Evolutionary conservation across 2,329 filamentous ascomycete species (phyloP), one percentile per base, ranked within the genome.

Genomic region (Cladorrhinum sp.): DNA sequence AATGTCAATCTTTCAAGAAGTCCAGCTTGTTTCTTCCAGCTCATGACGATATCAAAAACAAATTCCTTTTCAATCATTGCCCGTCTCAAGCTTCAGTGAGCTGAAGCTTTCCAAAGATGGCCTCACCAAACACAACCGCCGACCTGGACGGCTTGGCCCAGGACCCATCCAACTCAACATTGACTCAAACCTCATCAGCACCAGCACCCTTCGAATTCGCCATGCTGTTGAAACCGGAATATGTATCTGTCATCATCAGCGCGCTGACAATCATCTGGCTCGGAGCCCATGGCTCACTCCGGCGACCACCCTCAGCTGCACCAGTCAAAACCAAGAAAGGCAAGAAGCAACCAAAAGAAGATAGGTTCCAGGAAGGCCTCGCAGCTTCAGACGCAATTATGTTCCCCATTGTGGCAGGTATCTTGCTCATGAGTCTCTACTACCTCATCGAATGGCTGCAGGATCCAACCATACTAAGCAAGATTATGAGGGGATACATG

Each of bases 381-480:
- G 81, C 86, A 8, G 86, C 90, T 1, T 87, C 84, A 0, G 93
- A 98, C 74, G 93, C 92, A 52, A 84, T 98, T 66, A 74, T 96
- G 68, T 90, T 97, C 64, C 95, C 93, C 1, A 67, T 97, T 29
- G 79, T 92, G 58, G 93, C 92, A 5, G 91, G 87, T 1, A 70
- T 79, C 9, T 85, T 88, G 1, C 83, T 98, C 8, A 81, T 74
- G 48, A 86, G 86, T 4, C 80, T 98, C 12, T 98, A 98, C 77
- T 88, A 93, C 68, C 79, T 96, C 62, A 92, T 98, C 71, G 92
- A 96, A 73, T 95, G 89, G 83, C 84, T 97, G 58, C 81, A 93
- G 65, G 91, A 96, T 69, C 88, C 92, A 0, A 81, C 86, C 10
- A 78, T 96, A 22, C 76, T 98, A 69, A 97, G 93, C 77, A 90